Evolutionary conservation across 1,284 basidiomycete genomes (phyloP), one percentile per base, ranked within the genome.

Genomic region (Trichosporon sp.): DNA sequence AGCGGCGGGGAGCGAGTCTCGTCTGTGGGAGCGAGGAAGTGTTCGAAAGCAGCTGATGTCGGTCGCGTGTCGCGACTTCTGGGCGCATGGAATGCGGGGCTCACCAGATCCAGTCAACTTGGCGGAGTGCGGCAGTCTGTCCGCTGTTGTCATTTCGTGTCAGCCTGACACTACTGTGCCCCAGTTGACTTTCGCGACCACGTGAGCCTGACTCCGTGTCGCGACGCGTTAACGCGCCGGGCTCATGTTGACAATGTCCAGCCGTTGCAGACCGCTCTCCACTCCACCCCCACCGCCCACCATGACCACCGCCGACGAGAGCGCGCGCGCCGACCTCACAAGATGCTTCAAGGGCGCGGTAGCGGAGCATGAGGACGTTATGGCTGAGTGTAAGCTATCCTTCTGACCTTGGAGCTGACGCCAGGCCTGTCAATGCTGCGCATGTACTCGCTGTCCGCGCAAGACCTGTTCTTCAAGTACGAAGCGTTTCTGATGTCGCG

Each of bases 381-480:
- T 83, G 81, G 72, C 73, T 1, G 79, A 80, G 72, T 80, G 78
- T 81, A 42, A 66, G 79, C 74, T 15, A 8, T 32, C 7, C 29
- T 5, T 11, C 35, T 67, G 8, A 51, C 27, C 5, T 25, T n/a
- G n/a, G 44, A 32, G n/a, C 68, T 66, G 32, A 66, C 56, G 1
- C 23, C 32, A 84, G 83, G 82, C 67, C 75, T 83, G 4, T 82
- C 82, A 3, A 81, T 84, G 6, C 70, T 79, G 15, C 75, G 81
- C 1, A 62, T 82, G 13, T 84, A 83, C 74, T 74, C 74, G 47
- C 76, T 85, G 13, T 72, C 76, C 18, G 75, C 84, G 9, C 69
- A 78, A 34, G 80, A 82, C 64, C 77, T 85, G 21, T 84, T 76
- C 74, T 85, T 78, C 81, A 85, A 85, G 72, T 84, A 84, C 75